phyloP scores from a whole-genome alignment of 2,329 filamentous ascomycete species.

The Talaromyces marneffei region DNA sequence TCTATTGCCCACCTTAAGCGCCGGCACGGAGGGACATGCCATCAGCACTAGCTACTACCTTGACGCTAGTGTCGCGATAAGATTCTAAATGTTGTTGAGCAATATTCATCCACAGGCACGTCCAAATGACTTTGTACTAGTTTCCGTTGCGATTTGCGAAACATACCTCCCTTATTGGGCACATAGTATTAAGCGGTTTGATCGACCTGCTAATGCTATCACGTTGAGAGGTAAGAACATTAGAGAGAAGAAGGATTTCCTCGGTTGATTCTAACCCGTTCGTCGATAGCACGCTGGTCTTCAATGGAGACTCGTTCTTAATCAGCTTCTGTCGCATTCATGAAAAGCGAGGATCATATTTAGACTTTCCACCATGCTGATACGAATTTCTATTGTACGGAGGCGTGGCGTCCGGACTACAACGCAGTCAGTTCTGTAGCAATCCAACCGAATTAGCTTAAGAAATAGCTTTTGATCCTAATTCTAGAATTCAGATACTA shows the following conservation, averaged over 20 bases:
- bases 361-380: background rate
- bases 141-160: background rate
- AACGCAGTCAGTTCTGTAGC: background rate
- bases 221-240: background rate
- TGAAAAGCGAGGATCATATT: background rate
- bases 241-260: background rate
- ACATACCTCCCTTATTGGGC: background rate
- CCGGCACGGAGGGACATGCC: background rate
- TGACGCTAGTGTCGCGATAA: background rate
- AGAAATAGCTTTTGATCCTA: background rate
- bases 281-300: background rate
- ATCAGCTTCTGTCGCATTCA: background rate
- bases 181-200: background rate
- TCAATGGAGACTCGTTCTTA: background rate
- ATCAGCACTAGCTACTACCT: background rate
- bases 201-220: background rate
- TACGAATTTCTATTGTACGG: background rate
- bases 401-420: background rate
- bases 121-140: background rate
- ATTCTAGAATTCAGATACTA: background rate
- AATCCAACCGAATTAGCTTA: background rate
- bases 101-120: background rate
- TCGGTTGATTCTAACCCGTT: too few species aligned
- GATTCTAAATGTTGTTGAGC: background rate
- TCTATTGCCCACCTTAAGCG: background rate